phyloP scores from a whole-genome alignment of 129 eudicot species.

The Escallonia rubra region DNA sequence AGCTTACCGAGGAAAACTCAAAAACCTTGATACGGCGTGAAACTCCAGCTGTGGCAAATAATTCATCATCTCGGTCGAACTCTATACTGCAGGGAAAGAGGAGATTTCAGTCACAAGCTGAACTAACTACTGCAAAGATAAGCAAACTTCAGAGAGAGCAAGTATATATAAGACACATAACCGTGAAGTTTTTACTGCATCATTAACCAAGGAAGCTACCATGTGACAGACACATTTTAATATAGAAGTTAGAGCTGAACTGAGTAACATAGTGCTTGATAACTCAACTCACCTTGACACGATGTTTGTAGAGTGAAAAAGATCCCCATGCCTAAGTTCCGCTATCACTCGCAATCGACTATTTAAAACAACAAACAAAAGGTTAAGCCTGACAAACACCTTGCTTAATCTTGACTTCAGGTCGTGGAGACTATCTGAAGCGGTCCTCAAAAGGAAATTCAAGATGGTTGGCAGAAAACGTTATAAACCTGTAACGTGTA shows the following conservation, averaged over 20 bases:
- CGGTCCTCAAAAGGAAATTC: background rate
- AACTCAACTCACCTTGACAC: conserved; percentile 70
- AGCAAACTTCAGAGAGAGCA: background rate
- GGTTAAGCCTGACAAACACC: conserved; percentile 5
- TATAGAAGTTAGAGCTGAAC: background rate
- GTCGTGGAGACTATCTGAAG: background rate
- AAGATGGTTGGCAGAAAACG: background rate
- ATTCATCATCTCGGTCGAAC: conserved; percentile 88
- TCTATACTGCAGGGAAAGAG: conserved; percentile 63
- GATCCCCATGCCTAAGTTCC: conserved; percentile 83
- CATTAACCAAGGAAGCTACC: background rate
- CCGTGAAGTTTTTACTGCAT: background rate
- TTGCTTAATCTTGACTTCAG: background rate
- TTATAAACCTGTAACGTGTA: conserved; percentile 75
- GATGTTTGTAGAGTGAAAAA: conserved; percentile 86
- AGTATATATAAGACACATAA: background rate
- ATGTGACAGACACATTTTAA: background rate
- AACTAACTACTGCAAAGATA: background rate
- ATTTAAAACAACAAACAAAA: conserved; percentile 15
- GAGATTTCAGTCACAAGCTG: background rate
- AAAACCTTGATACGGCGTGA: conserved; percentile 82
- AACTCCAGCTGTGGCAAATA: conserved; percentile 98
- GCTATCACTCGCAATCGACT: conserved; percentile 86
- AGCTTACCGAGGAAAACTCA: conserved; percentile 84
- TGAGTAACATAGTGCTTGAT: background rate